Base-by-base conservation (phyloP, 1,284 basidiomycete species). In the Rhodotorula glutinis region DNA sequence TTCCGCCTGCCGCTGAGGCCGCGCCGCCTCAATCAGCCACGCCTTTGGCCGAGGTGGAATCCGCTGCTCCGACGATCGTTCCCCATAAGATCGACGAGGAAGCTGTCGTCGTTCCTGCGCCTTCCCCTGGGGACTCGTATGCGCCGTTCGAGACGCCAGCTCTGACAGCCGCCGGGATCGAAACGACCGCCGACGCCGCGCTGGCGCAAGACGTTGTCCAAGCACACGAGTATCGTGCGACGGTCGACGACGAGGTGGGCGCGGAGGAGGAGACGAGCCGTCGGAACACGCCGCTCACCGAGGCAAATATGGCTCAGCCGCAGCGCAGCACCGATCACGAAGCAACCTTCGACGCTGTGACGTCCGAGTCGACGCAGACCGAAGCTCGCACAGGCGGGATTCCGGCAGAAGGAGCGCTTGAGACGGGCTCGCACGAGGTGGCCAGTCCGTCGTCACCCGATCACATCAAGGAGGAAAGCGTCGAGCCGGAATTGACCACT, bases 381-480 rank as follows among this genome's bases (percentile, higher is more conserved):
- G 40, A 51, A 52, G 25, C 46, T 38, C 33, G 33, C 33, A 38
- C 33, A 11, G 11, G 33, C 33, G 33, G 11, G 5, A 38, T 11
- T 5, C 11, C 11, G 5, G 33, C 33, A 11, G 33, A 38, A 5
- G 33, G 7, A 38, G 33, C 33, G 33, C 33, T 38, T 11, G 33
- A 38, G 33, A 38, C 33, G 5, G 33, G 33, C 33, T 47, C n/a
- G 46, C 46, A 23, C 46, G 1, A 47, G 33, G 33, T 11, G 33
- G 33, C 33, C 7, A 38, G 33, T 38, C 33, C 33, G 5, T 5
- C 33, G 11, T 11, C 21, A 47, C 21, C 46, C 46, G 57, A 57
- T 38, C 33, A 5, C 33, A 52, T 63, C 53, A 58, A 65, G 49
- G 64, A 61, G 47, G 64, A 65, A 25, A 52, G 51, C 29, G 29